Evolutionary conservation across 2,329 filamentous ascomycete genomes (phyloP).

Genomic region (Huntiella omanensis): DNA sequence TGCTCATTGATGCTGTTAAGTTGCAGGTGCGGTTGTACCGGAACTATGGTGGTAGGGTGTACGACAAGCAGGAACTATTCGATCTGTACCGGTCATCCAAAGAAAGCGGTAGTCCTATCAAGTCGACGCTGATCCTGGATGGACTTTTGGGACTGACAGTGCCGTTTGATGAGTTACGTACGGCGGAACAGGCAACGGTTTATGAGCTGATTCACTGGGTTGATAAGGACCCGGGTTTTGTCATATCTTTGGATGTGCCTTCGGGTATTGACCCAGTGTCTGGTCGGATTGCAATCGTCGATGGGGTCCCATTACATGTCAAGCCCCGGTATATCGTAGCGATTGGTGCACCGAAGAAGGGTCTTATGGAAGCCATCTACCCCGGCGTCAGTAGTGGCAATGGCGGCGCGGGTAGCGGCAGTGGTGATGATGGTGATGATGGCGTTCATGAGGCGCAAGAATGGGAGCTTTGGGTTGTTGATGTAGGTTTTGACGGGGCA

Average conservation of each 20-base stretch:
- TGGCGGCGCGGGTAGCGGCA: slow-evolving; percentile 11
- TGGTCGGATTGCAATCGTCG: slow-evolving; percentile 45
- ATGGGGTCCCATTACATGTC: slow-evolving; percentile 63
- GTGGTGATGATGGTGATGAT: slow-evolving; percentile 14
- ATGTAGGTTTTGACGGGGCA: slow-evolving; percentile 66
- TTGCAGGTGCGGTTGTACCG: slow-evolving; percentile 72
- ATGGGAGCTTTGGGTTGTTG: slow-evolving; percentile 70
- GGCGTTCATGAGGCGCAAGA: slow-evolving; percentile 29
- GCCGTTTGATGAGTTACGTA: slow-evolving; percentile 72
- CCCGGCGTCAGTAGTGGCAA: slow-evolving; percentile 10
- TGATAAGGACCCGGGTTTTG: slow-evolving; percentile 66
- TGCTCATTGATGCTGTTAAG: slow-evolving; percentile 61
- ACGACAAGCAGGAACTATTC: slow-evolving; percentile 40
- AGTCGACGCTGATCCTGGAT: slow-evolving; percentile 69
- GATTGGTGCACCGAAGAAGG: slow-evolving; percentile 71
- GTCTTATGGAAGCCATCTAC: slow-evolving; percentile 59
- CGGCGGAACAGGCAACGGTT: slow-evolving; percentile 62
- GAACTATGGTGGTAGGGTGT: slow-evolving; percentile 60
- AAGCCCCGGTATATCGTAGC: slow-evolving; percentile 68
- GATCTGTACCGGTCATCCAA: slow-evolving; percentile 34
- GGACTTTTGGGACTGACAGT: slow-evolving; percentile 73
- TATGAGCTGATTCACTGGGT: slow-evolving; percentile 89
- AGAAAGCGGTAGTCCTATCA: slow-evolving; percentile 15
- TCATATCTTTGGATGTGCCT: slow-evolving; percentile 78
- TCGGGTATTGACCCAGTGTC: slow-evolving; percentile 69